These are phyloP conservation scores for Suillus tomentosus DNA, from an alignment of 768 basidiomycete genomes.

Conservation along the genomic window DNA sequence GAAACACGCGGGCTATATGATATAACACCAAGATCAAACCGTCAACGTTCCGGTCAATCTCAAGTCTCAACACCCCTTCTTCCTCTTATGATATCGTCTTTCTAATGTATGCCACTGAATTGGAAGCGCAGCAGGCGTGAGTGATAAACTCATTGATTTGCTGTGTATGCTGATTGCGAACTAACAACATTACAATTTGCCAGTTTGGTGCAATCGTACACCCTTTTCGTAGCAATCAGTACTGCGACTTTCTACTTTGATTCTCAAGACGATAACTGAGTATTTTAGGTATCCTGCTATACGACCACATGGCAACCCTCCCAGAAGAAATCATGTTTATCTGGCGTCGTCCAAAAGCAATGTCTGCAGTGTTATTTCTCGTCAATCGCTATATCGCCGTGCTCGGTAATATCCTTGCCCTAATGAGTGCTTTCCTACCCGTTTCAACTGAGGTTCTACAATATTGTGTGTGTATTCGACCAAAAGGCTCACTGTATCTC, in stretches of 20 bases:
- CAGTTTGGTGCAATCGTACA: conserved; percentile 9
- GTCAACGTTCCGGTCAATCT: not conserved
- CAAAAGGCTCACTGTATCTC: too few relatives aligned
- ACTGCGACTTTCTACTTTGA: not conserved
- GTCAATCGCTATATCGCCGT: conserved; percentile 52
- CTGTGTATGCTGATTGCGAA: not conserved
- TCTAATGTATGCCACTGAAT: not conserved
- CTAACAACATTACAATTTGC: not conserved
- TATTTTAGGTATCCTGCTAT: conserved; percentile 28
- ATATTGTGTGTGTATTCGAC: too few relatives aligned
- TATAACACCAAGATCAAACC: not conserved
- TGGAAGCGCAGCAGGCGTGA: not conserved
- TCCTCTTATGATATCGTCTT: not conserved
- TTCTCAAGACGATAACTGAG: too few relatives aligned
- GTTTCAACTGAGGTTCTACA: not conserved
- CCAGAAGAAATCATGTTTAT: conserved; percentile 43
- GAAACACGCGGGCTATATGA: not conserved
- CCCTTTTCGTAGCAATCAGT: conserved; percentile 1
- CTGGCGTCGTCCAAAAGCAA: conserved; percentile 44
- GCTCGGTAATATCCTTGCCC: conserved; percentile 38
- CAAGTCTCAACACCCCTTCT: not conserved
- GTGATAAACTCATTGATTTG: not conserved
- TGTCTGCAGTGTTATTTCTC: conserved; percentile 47
- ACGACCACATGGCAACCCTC: conserved; percentile 33
- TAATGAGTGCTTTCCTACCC: conserved; percentile 29